A percentile compares a stretch with the other conserved stretches of the same genome.
phyloP scores from a whole-genome alignment of 495 filamentous ascomycete species.

The Annulohypoxylon stygium region DNA sequence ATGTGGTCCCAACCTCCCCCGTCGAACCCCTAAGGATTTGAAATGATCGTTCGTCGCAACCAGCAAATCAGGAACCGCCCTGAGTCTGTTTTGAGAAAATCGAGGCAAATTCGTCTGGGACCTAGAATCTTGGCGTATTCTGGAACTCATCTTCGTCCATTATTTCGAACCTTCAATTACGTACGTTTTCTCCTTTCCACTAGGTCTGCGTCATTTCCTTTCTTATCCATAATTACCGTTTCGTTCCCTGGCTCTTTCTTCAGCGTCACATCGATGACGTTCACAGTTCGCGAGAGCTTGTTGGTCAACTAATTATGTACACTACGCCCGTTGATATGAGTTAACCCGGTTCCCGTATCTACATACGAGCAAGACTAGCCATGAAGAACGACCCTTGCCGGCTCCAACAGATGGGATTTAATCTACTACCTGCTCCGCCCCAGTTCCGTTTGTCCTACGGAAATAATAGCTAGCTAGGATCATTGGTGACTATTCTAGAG shows the following conservation, averaged over 20 bases:
- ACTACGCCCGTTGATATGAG: constrained; percentile 28
- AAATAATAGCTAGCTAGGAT: constrained; percentile 28
- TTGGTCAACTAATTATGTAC: constrained; percentile 37
- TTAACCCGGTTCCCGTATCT: constrained; percentile 38
- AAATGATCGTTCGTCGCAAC: constrained; percentile 43
- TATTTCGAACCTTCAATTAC: constrained; percentile 37
- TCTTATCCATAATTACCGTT: constrained; percentile 39
- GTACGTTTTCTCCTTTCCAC: constrained; percentile 46
- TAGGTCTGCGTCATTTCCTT: constrained; percentile 47
- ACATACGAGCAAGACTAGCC: constrained; percentile 30
- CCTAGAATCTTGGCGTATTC: constrained; percentile 48
- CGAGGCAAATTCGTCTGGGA: constrained; percentile 45
- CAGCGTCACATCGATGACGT: constrained; percentile 47
- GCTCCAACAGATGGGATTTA: constrained; percentile 27
- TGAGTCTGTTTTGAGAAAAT: constrained; percentile 46
- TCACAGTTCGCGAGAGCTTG: constrained; percentile 16
- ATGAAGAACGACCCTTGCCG: constrained; percentile 30
- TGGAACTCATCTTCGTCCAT: constrained; percentile 45
- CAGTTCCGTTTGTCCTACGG: constrained; percentile 41
- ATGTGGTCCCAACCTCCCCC: constrained; percentile 39
- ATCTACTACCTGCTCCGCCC: constrained; percentile 39
- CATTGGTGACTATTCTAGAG: constrained; percentile 13
- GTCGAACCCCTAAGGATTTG: constrained; percentile 43
- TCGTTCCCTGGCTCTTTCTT: constrained; percentile 18
- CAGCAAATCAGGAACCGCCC: constrained; percentile 41